Conservation (phyloP, 2,329 filamentous ascomycete genomes). For the Phialemoniopsis sp. region DNA sequence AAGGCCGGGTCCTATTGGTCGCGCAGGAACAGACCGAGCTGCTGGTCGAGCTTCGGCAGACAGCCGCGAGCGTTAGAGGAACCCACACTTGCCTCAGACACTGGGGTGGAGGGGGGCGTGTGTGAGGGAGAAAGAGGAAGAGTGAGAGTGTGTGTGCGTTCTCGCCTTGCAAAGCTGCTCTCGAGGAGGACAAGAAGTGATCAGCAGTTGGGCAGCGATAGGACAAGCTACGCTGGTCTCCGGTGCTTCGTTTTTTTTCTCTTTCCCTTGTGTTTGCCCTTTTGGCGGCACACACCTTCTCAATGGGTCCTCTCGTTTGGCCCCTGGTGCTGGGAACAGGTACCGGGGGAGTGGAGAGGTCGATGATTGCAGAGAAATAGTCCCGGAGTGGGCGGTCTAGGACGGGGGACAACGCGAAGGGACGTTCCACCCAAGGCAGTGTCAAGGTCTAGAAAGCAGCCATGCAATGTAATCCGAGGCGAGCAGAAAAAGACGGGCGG, state of each 20-base stretch:
- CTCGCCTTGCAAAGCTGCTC: too few relatives aligned
- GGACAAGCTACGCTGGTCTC: constrained; percentile 9
- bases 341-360: constrained; percentile 3
- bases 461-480: too few relatives aligned
- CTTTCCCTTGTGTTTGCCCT: neutral
- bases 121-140: constrained; percentile 2
- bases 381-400: too few relatives aligned
- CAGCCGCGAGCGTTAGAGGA: too few relatives aligned
- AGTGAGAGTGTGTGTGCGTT: neutral
- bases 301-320: neutral
- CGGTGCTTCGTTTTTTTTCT: constrained; percentile 1
- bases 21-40: too few relatives aligned
- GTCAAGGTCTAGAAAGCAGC: too few relatives aligned
- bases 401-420: too few relatives aligned
- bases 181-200: constrained; percentile 13
- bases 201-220: constrained; percentile 32
- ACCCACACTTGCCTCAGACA: too few relatives aligned
- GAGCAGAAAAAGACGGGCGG: neutral
- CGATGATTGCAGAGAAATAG: neutral
- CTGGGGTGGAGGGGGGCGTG: too few relatives aligned
- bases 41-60: too few relatives aligned
- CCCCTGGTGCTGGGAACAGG: constrained; percentile 1
- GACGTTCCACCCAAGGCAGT: too few relatives aligned
- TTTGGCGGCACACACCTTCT: neutral
- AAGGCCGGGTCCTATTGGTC: too few relatives aligned